Evolutionary conservation across 2,329 filamentous ascomycete genomes (phyloP).

Genomic region (Phymatotrichopsis omnivora): DNA sequence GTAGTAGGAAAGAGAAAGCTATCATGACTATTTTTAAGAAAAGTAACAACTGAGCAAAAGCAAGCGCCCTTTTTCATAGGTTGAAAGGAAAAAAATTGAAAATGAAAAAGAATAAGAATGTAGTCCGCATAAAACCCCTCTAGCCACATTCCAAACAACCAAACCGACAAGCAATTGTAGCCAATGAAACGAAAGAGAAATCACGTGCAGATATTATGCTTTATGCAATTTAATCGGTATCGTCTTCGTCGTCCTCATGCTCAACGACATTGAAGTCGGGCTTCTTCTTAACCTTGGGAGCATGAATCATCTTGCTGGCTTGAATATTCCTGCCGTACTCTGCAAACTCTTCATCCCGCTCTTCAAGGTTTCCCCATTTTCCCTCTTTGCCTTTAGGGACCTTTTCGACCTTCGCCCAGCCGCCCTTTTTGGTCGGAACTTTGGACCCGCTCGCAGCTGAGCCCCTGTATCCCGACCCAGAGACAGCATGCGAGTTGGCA

Average conservation of each 20-base stretch:
- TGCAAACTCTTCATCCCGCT: conserved; percentile 7
- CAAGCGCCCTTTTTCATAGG: too few species aligned
- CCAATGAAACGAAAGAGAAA: conserved; percentile 4
- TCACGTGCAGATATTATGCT: not conserved
- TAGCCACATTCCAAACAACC: conserved; percentile 3
- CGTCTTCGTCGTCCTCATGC: conserved; percentile 14
- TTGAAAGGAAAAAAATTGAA: too few species aligned
- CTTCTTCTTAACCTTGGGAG: conserved; percentile 18
- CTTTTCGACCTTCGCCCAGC: conserved; percentile 26
- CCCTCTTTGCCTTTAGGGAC: conserved; percentile 6
- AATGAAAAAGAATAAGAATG: not conserved
- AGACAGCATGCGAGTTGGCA: too few species aligned
- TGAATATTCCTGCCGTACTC: conserved; percentile 17
- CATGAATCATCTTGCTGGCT: conserved; percentile 17
- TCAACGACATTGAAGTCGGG: conserved; percentile 14
- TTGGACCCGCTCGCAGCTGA: not conserved
- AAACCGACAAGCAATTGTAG: too few species aligned
- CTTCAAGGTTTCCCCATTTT: conserved; percentile 18
- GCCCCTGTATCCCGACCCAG: not conserved
- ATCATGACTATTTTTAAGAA: too few species aligned
- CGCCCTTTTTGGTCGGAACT: conserved; percentile 17
- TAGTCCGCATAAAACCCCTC: not conserved
- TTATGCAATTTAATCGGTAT: conserved; percentile 1
- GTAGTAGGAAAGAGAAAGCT: too few species aligned
- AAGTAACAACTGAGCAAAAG: too few species aligned